Percentiles rank a stretch among this genome's conserved stretches.
Conservation (phyloP, 352 stramenopile genomes). For the Pythium periplocum region DNA sequence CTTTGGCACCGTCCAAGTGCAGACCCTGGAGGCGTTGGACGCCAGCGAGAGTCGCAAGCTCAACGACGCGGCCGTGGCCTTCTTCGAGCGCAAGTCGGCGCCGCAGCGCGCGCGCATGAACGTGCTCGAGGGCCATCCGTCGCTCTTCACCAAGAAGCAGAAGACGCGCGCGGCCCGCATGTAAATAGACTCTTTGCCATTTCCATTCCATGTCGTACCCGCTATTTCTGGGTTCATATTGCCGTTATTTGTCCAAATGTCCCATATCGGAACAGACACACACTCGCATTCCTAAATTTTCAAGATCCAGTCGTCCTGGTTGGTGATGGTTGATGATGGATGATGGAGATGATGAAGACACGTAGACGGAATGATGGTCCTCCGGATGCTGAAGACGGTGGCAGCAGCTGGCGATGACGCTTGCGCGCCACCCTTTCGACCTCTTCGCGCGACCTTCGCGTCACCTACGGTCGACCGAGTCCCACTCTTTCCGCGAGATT, state of each 20-base stretch:
- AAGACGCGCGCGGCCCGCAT: conserved; percentile 17
- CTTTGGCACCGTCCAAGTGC: conserved; percentile 71
- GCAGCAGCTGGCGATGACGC: too few species aligned
- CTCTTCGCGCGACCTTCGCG: conserved; percentile 6
- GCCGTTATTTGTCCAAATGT: too few species aligned
- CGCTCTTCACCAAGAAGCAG: conserved; percentile 74
- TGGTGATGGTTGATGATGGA: too few species aligned
- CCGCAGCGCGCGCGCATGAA: conserved; percentile 58
- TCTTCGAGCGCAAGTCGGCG: conserved; percentile 44
- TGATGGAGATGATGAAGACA: not conserved
- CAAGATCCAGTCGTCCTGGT: too few species aligned
- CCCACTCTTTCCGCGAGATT: not conserved
- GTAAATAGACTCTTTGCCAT: not conserved
- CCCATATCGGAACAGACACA: too few species aligned
- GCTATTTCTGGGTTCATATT: too few species aligned
- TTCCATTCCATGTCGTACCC: too few species aligned
- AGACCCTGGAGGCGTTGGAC: conserved; percentile 51
- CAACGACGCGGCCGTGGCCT: conserved; percentile 35
- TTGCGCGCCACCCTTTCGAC: not conserved
- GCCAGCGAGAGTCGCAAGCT: conserved; percentile 37
- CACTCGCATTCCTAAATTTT: too few species aligned
- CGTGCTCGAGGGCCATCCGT: conserved; percentile 58
- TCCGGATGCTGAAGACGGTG: too few species aligned
- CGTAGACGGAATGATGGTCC: not conserved
- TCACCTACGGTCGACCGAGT: not conserved